phyloP scores from a whole-genome alignment of 2,329 filamentous ascomycete species.

The Calonectria pseudoturangicola region DNA sequence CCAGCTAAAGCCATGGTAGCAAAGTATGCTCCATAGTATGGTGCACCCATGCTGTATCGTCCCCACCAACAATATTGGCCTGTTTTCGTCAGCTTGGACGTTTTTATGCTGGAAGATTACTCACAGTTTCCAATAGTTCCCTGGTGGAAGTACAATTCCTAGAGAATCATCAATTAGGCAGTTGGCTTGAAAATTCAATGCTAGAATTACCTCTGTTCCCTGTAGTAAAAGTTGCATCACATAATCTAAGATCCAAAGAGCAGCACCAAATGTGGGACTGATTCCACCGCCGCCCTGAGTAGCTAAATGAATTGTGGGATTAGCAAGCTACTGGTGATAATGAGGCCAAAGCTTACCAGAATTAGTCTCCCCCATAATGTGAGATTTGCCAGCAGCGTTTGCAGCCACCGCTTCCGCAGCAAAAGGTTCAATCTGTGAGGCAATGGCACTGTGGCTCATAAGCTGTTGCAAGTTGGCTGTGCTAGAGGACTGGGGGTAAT shows the following conservation, averaged over 20 bases:
- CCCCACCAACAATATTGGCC: slow-evolving; percentile 69
- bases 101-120: slow-evolving; percentile 33
- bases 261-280: slow-evolving; percentile 63
- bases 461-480: slow-evolving; percentile 60
- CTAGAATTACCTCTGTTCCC: slow-evolving; percentile 47
- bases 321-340: not conserved
- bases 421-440: slow-evolving; percentile 60
- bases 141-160: slow-evolving; percentile 68
- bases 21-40: slow-evolving; percentile 71
- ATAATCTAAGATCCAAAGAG: slow-evolving; percentile 65
- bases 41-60: slow-evolving; percentile 68
- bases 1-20: slow-evolving; percentile 67
- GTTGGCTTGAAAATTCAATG: not conserved
- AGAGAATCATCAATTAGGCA: not conserved
- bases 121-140: slow-evolving; percentile 71
- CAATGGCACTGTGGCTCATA: slow-evolving; percentile 65
- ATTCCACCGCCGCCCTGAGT: slow-evolving; percentile 62
- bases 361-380: slow-evolving; percentile 68
- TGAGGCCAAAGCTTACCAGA: slow-evolving; percentile 49
- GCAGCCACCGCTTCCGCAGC: slow-evolving; percentile 62
- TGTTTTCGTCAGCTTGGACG: slow-evolving; percentile 29
- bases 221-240: slow-evolving; percentile 57
- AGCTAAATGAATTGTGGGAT: slow-evolving; percentile 43
- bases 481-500: slow-evolving; percentile 63
- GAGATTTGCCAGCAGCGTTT: slow-evolving; percentile 59